Base-by-base conservation (phyloP, 257 asterid genomes). In the Avicennia marina region DNA sequence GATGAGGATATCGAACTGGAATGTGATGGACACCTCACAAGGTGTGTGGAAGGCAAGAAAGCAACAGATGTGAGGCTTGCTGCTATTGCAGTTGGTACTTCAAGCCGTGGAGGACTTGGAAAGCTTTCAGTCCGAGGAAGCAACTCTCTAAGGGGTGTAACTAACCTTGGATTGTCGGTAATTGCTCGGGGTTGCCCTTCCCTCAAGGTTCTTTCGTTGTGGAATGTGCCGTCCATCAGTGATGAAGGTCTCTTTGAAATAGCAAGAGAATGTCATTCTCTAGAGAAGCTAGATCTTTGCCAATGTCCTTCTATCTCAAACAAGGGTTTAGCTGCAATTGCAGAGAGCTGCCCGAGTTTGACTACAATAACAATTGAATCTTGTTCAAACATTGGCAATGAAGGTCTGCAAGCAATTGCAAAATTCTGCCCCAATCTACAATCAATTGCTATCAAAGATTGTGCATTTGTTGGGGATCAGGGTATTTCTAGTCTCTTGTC, bases 101-200 rank as follows among this genome's bases (percentile, higher is more conserved):
- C 94, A 9, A 71, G 82, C 69, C 98, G 95, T 16, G 98, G 98
- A 39, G 98, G 98, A 8, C 85, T 91, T 7, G 95, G 94, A 27
- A 91, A 91, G 81, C 97, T 91, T 45, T 85, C 80, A 0, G 67
- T 91, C 55, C 68, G 95, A 27, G 97, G 97, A 58, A 75, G 82
- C 66, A 79, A 75, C 72, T 24, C 87, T 6, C 8, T 49, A 11
- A 74, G 86, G 40, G 96, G 94, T 2, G 83, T 86, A 58, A 74
- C 94, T 5, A 56, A 82, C 45, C n/a, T 17, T 13, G 98, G 98
- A 49, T 68, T 91, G 64, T 76, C 85, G 2, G 94, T 83, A 33
- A 77, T 88, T 21, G 90, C 95, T 29, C 95, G 72, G 5, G 84
- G 95, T 49, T 91, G 97, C 76, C 97, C 96, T 56, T 80, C 95